A percentile compares a stretch with the other conserved stretches of the same genome.
These are phyloP conservation scores for Colletotrichum destructivum DNA, from an alignment of 2,329 filamentous ascomycete genomes.

Conservation along the genomic window DNA sequence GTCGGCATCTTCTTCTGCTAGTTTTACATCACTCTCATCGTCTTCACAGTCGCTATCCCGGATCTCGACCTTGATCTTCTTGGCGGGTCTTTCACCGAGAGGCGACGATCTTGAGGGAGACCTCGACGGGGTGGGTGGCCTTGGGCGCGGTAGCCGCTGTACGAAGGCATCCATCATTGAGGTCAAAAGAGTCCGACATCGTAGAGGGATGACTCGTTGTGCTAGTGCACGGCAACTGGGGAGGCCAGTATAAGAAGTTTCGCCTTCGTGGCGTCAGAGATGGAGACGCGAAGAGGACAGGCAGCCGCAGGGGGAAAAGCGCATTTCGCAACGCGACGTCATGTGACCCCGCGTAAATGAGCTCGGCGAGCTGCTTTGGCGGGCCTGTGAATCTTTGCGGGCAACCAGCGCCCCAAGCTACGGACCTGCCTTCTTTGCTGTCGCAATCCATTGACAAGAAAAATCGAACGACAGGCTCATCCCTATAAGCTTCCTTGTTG, in stretches of 20 bases:
- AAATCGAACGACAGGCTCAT: neutral
- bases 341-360: conserved; percentile 52
- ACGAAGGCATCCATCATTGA: conserved; percentile 57
- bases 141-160: conserved; percentile 47
- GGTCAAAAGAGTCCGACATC: conserved; percentile 16
- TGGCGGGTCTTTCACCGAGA: conserved; percentile 51
- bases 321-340: conserved; percentile 53
- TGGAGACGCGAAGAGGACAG: conserved; percentile 34
- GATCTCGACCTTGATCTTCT: conserved; percentile 52
- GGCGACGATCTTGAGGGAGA: conserved; percentile 32
- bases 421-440: neutral
- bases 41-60: conserved; percentile 38
- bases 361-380: neutral
- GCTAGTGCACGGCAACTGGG: neutral
- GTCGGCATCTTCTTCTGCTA: conserved; percentile 51
- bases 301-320: conserved; percentile 22
- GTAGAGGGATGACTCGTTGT: neutral
- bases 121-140: conserved; percentile 24
- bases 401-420: neutral
- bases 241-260: neutral
- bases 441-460: conserved; percentile 5
- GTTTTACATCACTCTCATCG: conserved; percentile 41
- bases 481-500: neutral
- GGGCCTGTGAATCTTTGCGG: neutral
- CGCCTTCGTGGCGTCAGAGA: conserved; percentile 36